These are phyloP conservation scores for Candida germanica DNA, from an alignment of 805 yeast species.

Conservation along the genomic window DNA sequence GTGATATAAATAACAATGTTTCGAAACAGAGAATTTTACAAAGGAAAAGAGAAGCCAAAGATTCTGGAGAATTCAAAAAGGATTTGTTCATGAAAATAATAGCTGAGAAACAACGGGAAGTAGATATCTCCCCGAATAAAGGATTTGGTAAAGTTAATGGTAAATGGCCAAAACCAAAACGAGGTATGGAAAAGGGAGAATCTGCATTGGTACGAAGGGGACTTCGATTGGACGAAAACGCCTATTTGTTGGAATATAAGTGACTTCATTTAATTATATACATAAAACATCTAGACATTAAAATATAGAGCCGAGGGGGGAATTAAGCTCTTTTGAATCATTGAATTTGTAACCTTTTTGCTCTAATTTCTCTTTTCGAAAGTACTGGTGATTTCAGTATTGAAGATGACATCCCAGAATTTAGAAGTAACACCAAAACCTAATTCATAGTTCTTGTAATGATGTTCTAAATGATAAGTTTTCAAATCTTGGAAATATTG, in stretches of 20 bases:
- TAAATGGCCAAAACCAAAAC: neutral
- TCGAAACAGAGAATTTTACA: too few relatives aligned
- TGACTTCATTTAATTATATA: neutral
- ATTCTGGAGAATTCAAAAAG: conserved; percentile 3
- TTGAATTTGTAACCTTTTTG: neutral
- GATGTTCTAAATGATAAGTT: conserved; percentile 94
- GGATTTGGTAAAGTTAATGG: conserved; percentile 6
- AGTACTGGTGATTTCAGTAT: conserved; percentile 65
- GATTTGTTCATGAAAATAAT: conserved; percentile 3
- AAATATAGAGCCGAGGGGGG: neutral
- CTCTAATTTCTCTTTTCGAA: conserved; percentile 37
- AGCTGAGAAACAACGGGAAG: neutral
- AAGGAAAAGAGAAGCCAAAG: conserved; percentile 3
- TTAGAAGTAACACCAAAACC: conserved; percentile 95
- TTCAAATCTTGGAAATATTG: conserved; percentile 71
- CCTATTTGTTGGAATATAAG: conserved; percentile 6
- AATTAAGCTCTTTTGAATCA: too few relatives aligned
- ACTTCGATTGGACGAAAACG: conserved; percentile 9
- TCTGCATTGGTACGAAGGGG: conserved; percentile 11
- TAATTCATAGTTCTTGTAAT: conserved; percentile 92
- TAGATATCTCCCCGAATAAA: conserved; percentile 9
- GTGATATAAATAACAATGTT: too few relatives aligned
- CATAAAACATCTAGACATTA: neutral
- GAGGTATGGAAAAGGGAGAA: too few relatives aligned
- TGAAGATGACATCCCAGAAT: conserved; percentile 92